Conservation (phyloP, 2,329 filamentous ascomycete genomes). For the Chaetothyriales sp. region DNA sequence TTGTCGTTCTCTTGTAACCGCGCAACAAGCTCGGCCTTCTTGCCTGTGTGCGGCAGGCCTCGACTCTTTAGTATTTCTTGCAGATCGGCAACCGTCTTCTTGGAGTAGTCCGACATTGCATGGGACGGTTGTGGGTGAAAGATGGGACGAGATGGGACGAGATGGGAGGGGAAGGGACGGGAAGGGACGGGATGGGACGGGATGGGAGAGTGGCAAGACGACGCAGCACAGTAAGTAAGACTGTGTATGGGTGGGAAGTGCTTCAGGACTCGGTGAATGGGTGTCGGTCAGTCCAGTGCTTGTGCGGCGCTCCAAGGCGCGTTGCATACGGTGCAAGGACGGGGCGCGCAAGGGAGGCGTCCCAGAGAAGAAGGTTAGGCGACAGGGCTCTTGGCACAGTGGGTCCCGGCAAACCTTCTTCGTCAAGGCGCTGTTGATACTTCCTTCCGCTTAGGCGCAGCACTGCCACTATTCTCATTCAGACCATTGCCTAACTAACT, state of each 20-base stretch:
- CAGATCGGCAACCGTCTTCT: conserved; percentile 37
- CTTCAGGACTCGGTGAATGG: not conserved
- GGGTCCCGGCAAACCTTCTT: too few relatives aligned
- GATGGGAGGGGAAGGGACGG: too few relatives aligned
- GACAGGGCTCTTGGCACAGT: not conserved
- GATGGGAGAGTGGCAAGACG: not conserved
- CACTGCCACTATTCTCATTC: too few relatives aligned
- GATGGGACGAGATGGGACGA: not conserved
- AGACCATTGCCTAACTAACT: too few relatives aligned
- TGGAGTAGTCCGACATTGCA: conserved; percentile 30
- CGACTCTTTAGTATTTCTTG: conserved; percentile 37
- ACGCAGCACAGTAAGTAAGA: not conserved
- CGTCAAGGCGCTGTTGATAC: too few relatives aligned
- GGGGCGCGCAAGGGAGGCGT: too few relatives aligned
- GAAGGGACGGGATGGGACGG: not conserved
- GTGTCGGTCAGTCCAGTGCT: not conserved
- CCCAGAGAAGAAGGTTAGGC: not conserved
- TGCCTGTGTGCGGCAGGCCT: conserved; percentile 34
- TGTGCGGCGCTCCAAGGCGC: not conserved
- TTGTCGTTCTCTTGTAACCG: conserved; percentile 33
- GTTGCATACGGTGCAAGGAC: not conserved
- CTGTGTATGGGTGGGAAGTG: not conserved
- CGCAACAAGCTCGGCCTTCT: conserved; percentile 37
- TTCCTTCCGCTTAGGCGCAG: not conserved
- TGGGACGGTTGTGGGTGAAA: not conserved